Evolutionary conservation across 331 rosid species (phyloP).

Genomic region (Ulmus americana): DNA sequence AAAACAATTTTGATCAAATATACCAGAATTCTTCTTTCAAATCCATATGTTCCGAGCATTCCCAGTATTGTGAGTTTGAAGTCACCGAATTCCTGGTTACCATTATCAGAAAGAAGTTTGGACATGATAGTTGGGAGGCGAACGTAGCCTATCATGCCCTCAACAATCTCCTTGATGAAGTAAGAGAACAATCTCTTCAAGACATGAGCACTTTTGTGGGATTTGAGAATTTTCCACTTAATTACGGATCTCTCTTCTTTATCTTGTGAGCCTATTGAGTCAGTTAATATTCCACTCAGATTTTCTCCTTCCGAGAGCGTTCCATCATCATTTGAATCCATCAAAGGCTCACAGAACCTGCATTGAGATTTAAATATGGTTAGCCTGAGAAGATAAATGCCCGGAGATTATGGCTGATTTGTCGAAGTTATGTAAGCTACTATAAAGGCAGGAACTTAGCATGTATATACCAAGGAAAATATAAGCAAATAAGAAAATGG

Average conservation of each 20-base stretch:
- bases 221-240: conserved; percentile 72
- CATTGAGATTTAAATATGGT: conserved; percentile 23
- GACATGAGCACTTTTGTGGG: conserved; percentile 43
- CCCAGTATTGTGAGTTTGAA: conserved; percentile 88
- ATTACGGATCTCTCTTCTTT: conserved; percentile 40
- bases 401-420: neutral
- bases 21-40: conserved; percentile 98
- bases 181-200: conserved; percentile 68
- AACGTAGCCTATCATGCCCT: conserved; percentile 94
- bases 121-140: conserved; percentile 91
- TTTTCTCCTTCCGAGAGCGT: conserved; percentile 35
- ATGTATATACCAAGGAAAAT: conserved; percentile 4
- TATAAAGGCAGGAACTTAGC: neutral
- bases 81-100: conserved; percentile 92
- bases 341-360: conserved; percentile 88
- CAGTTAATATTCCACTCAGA: conserved; percentile 31
- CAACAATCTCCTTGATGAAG: conserved; percentile 90
- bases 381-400: conserved; percentile 7
- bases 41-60: conserved; percentile 89
- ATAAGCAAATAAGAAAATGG: conserved; percentile 8
- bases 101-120: conserved; percentile 88
- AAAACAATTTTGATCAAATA: neutral
- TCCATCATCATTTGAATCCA: conserved; percentile 49
- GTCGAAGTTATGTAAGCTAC: neutral
- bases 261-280: conserved; percentile 36